Evolutionary conservation across 208 protist species (phyloP).

Genomic region (Kentomonas sorsogonicus): DNA sequence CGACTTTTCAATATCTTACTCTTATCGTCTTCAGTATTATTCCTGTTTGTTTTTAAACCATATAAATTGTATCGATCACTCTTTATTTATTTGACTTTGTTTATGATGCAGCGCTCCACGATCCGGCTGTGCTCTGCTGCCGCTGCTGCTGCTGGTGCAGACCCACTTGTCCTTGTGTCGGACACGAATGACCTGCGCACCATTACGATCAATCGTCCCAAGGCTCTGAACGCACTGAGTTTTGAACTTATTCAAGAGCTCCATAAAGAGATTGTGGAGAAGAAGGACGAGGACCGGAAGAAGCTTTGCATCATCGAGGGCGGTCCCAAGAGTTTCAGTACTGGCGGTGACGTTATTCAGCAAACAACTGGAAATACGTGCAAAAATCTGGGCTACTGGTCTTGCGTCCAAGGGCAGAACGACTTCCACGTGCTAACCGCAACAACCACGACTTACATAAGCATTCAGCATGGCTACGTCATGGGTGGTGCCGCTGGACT

Average conservation of each 20-base stretch:
- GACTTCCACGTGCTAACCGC: constrained; percentile 26
- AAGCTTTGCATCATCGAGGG: constrained; percentile 14
- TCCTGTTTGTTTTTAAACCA: no score
- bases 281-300: constrained; percentile 13
- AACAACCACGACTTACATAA: constrained; percentile 27
- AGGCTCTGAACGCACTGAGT: constrained; percentile 30
- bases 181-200: no score
- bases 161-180: no score
- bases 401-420: constrained; percentile 48
- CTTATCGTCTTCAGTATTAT: no score
- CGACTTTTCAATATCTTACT: no score
- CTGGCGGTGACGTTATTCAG: constrained; percentile 46
- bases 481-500: constrained; percentile 75
- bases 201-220: constrained; percentile 29
- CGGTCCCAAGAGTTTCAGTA: constrained; percentile 29
- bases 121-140: no score
- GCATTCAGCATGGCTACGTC: constrained; percentile 54
- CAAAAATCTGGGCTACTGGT: constrained; percentile 28
- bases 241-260: constrained; percentile 26
- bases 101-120: no score
- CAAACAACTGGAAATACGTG: constrained; percentile 12
- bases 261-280: constrained; percentile 9
- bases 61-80: no score
- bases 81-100: no score
- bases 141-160: no score